Conservation (phyloP, 805 yeast species). For the Pichia membranifaciens region DNA sequence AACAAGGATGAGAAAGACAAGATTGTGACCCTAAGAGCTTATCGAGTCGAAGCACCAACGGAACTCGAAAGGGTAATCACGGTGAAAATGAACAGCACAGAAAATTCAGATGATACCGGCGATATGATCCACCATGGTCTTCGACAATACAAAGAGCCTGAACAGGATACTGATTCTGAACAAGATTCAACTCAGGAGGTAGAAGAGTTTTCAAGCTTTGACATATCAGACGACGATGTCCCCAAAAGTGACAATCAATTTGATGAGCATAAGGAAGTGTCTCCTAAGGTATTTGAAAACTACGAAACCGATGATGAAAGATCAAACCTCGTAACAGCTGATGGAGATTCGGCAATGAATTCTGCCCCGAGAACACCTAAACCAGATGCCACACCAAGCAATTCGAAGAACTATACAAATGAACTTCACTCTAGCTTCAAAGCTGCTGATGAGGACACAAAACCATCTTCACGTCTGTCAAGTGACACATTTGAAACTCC, state of each 20-base stretch:
- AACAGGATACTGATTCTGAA: not conserved
- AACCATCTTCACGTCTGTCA: slow-evolving; percentile 14
- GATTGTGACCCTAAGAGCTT: too few relatives aligned
- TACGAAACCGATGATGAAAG: not conserved
- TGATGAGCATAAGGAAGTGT: not conserved
- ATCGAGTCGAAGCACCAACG: too few relatives aligned
- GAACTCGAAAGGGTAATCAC: too few relatives aligned
- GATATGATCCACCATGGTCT: not conserved
- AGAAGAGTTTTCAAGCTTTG: slow-evolving; percentile 18
- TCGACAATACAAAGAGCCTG: not conserved
- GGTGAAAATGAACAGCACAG: too few relatives aligned
- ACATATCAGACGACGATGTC: slow-evolving; percentile 11
- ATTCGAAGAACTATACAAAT: too few relatives aligned
- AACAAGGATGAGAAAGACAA: too few relatives aligned
- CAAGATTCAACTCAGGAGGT: not conserved
- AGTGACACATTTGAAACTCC: slow-evolving; percentile 12
- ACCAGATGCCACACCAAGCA: not conserved
- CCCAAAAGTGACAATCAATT: not conserved
- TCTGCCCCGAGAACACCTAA: slow-evolving; percentile 8
- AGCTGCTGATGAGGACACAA: not conserved
- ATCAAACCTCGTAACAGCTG: not conserved
- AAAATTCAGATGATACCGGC: not conserved
- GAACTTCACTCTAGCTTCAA: too few relatives aligned
- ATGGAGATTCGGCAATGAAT: not conserved
- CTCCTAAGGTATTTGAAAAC: not conserved